These are phyloP conservation scores for Lipomyces spencermartinsiae DNA, from an alignment of 805 yeast species.

Conservation along the genomic window DNA sequence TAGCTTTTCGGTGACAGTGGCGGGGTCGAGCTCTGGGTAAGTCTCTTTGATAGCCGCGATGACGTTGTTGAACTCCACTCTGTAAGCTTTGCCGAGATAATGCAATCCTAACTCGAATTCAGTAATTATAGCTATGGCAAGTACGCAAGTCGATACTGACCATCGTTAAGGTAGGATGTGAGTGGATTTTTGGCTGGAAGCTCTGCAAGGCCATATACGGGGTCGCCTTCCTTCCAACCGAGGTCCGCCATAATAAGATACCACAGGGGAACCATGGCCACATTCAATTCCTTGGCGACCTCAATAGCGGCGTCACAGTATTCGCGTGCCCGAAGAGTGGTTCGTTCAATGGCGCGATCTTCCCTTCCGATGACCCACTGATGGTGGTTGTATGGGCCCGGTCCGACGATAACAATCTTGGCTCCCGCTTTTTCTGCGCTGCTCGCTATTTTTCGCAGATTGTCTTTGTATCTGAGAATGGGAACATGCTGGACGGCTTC, in stretches of 20 bases:
- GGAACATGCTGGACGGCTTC: slow-evolving; percentile 58
- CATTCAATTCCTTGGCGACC: slow-evolving; percentile 54
- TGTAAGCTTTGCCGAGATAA: slow-evolving; percentile 61
- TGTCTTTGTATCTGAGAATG: slow-evolving; percentile 55
- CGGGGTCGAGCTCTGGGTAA: slow-evolving; percentile 60
- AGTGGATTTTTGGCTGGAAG: slow-evolving; percentile 42
- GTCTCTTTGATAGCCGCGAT: slow-evolving; percentile 47
- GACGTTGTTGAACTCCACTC: slow-evolving; percentile 54
- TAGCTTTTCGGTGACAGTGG: slow-evolving; percentile 49
- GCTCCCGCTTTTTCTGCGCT: slow-evolving; percentile 26
- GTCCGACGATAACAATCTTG: slow-evolving; percentile 30
- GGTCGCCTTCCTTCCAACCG: slow-evolving; percentile 50
- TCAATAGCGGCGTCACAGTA: slow-evolving; percentile 60
- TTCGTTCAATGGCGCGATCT: slow-evolving; percentile 45
- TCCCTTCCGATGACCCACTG: slow-evolving; percentile 25
- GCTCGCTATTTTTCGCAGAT: slow-evolving; percentile 60
- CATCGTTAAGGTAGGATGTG: slow-evolving; percentile 28
- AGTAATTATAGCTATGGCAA: slow-evolving; percentile 33
- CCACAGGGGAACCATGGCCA: slow-evolving; percentile 68
- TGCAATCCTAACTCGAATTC: slow-evolving; percentile 57
- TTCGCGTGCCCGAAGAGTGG: slow-evolving; percentile 51
- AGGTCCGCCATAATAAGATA: slow-evolving; percentile 50
- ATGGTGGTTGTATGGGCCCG: slow-evolving; percentile 36
- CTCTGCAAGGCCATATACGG: slow-evolving; percentile 28
- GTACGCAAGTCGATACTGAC: slow-evolving; percentile 13